These are phyloP conservation scores for Martiniozyma abietophila DNA, from an alignment of 805 yeast species.

Conservation along the genomic window DNA sequence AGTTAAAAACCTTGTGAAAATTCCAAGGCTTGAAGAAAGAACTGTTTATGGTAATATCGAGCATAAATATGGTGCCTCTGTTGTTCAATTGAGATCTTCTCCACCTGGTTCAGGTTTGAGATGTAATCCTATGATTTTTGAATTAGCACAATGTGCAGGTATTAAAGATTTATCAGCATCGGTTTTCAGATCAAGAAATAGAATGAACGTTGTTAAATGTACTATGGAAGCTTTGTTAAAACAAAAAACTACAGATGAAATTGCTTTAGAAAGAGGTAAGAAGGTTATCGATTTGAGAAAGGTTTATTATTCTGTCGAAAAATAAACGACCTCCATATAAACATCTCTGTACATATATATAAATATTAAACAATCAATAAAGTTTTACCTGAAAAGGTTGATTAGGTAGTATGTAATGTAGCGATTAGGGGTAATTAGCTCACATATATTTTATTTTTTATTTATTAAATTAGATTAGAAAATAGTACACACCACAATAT, in stretches of 20 bases:
- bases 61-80: slow-evolving; percentile 79
- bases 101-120: slow-evolving; percentile 92
- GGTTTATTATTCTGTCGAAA: slow-evolving; percentile 52
- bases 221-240: slow-evolving; percentile 72
- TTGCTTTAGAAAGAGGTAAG: slow-evolving; percentile 90
- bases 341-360: neutral
- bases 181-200: slow-evolving; percentile 85
- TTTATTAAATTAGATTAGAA: no score
- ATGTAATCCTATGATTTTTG: slow-evolving; percentile 83
- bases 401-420: no score
- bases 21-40: slow-evolving; percentile 85
- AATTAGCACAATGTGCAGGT: slow-evolving; percentile 88
- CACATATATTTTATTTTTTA: no score
- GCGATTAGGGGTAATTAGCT: no score
- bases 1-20: slow-evolving; percentile 67
- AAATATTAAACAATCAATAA: neutral
- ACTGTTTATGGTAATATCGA: slow-evolving; percentile 81
- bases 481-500: no score
- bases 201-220: slow-evolving; percentile 90
- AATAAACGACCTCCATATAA: slow-evolving; percentile 3
- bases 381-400: no score
- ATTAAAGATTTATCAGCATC: slow-evolving; percentile 89
- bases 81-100: slow-evolving; percentile 71
- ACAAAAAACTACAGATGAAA: slow-evolving; percentile 76
- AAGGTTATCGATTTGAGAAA: slow-evolving; percentile 88